These are phyloP conservation scores for Odontarrhena argentea DNA, from an alignment of 345 rosid genomes.

Conservation along the genomic window DNA sequence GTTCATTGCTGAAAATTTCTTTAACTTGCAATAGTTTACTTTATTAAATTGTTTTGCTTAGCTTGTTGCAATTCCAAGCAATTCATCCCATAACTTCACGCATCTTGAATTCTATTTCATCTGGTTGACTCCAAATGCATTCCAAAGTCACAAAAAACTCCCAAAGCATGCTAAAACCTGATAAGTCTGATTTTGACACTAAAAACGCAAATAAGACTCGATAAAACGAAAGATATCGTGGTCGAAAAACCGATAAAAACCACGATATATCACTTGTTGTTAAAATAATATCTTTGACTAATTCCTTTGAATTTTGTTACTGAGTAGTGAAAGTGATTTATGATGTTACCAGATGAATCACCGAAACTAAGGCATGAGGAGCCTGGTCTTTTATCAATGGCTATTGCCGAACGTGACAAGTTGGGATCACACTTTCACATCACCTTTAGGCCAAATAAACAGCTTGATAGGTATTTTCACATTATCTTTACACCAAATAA, in stretches of 20 bases:
- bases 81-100: no score
- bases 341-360: conserved; percentile 68
- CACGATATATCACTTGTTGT: neutral
- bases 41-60: neutral
- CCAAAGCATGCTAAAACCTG: no score
- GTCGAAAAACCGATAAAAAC: no score
- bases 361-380: conserved; percentile 82
- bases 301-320: conserved; percentile 13
- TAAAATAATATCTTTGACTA: neutral
- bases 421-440: conserved; percentile 84
- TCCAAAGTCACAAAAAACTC: no score
- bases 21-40: conserved; percentile 3
- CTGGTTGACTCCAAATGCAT: no score
- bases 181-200: no score
- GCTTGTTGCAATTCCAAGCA: no score
- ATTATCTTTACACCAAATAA: conserved; percentile 79
- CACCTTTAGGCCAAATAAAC: conserved; percentile 77
- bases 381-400: conserved; percentile 84
- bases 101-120: no score
- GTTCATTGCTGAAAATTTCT: conserved; percentile 4
- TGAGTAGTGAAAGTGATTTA: conserved; percentile 25
- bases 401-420: conserved; percentile 74
- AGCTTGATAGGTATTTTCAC: conserved; percentile 85
- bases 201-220: no score
- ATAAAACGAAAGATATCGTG: no score